These are phyloP conservation scores for Nakazawaea molendinolei DNA, from an alignment of 805 yeast genomes.

Conservation along the genomic window DNA sequence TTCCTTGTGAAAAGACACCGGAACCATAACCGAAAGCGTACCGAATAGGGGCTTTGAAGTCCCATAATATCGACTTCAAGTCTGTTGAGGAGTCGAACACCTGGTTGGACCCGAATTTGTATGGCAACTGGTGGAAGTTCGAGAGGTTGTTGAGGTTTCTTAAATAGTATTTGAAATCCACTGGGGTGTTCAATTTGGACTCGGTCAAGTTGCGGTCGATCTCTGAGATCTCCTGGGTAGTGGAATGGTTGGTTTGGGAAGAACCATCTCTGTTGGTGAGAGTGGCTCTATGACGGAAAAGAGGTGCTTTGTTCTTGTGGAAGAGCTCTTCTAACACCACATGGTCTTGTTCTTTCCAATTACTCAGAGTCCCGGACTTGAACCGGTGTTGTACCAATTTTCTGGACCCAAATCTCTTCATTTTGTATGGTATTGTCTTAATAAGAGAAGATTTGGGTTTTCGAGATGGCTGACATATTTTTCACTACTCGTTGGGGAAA, in stretches of 20 bases:
- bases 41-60: conserved; percentile 65
- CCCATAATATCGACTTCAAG: conserved; percentile 42
- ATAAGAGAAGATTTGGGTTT: too few relatives aligned
- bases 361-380: conserved; percentile 9
- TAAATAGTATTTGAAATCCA: conserved; percentile 28
- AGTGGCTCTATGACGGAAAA: background rate
- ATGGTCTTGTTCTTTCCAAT: conserved; percentile 21
- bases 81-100: conserved; percentile 38
- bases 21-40: conserved; percentile 93
- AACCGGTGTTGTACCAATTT: conserved; percentile 3
- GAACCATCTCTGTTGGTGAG: conserved; percentile 12
- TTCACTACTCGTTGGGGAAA: too few relatives aligned
- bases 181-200: conserved; percentile 22
- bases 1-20: conserved; percentile 80
- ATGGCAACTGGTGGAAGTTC: conserved; percentile 41
- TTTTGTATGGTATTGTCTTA: too few relatives aligned
- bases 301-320: conserved; percentile 19
- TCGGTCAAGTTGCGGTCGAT: conserved; percentile 23
- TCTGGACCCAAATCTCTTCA: too few relatives aligned
- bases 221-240: conserved; percentile 16
- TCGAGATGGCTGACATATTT: too few relatives aligned
- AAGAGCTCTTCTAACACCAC: conserved; percentile 23
- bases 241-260: conserved; percentile 15
- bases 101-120: conserved; percentile 55
- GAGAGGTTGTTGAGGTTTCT: conserved; percentile 24